These are phyloP conservation scores for Kurtzmaniella natalensis DNA, from an alignment of 1,139 yeast species.

Conservation along the genomic window DNA sequence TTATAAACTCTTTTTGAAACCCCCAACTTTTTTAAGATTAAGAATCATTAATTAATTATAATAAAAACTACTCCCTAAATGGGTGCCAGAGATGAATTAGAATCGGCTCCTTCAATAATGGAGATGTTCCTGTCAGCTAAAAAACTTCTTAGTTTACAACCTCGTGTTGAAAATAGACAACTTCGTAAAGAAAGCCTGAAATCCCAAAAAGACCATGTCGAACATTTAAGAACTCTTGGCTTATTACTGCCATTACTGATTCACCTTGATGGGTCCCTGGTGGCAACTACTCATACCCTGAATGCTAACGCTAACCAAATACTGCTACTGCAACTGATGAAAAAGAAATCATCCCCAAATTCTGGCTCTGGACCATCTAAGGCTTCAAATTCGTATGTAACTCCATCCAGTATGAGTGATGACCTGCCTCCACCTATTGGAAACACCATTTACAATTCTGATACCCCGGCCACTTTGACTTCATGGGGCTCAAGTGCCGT, in stretches of 20 bases:
- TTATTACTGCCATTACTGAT: slow-evolving; percentile 40
- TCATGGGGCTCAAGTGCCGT: slow-evolving; percentile 7
- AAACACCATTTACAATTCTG: slow-evolving; percentile 5
- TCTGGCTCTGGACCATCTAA: neutral
- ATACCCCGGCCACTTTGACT: slow-evolving; percentile 6
- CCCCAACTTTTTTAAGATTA: no score
- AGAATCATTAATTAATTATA: no score
- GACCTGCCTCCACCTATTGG: slow-evolving; percentile 19
- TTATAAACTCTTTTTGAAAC: no score
- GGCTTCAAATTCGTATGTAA: slow-evolving; percentile 9
- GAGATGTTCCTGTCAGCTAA: slow-evolving; percentile 44
- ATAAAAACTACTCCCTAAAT: no score
- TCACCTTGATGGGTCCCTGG: slow-evolving; percentile 27
- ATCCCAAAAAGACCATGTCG: slow-evolving; percentile 14
- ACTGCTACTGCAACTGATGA: neutral
- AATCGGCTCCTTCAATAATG: slow-evolving; percentile 33
- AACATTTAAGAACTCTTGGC: slow-evolving; percentile 21
- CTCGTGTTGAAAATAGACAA: slow-evolving; percentile 40
- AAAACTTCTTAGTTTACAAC: slow-evolving; percentile 35
- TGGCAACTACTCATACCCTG: no score
- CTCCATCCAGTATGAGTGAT: slow-evolving; percentile 28
- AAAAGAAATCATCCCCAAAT: neutral
- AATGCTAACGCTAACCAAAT: no score
- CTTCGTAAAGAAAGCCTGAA: slow-evolving; percentile 32
- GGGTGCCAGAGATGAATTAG: slow-evolving; percentile 7